phyloP scores from a whole-genome alignment of 2,329 filamentous ascomycete genomes.

The Microsporum canis region DNA sequence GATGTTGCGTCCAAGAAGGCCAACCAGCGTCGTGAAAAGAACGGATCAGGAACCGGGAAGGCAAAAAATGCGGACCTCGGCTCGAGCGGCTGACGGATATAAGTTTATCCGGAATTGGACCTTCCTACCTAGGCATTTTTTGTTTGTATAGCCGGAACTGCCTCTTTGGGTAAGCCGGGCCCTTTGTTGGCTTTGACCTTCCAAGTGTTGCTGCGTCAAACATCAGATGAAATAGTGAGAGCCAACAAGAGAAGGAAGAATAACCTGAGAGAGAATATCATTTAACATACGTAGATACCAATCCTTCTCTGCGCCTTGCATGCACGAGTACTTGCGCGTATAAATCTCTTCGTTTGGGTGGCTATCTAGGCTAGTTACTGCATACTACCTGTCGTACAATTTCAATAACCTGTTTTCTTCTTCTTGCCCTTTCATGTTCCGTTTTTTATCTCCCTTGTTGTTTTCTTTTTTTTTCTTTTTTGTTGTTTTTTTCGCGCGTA shows the following conservation, averaged over 20 bases:
- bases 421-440: neutral
- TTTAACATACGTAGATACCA: no score
- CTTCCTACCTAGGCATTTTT: neutral
- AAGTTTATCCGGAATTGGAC: neutral
- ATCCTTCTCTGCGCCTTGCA: neutral
- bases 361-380: neutral
- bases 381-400: neutral
- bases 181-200: neutral
- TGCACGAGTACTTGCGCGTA: neutral
- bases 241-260: neutral
- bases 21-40: neutral
- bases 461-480: neutral
- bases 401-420: neutral
- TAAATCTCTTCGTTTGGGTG: neutral
- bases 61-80: neutral
- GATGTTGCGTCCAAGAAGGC: neutral
- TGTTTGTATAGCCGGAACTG: neutral
- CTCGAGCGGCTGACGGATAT: neutral
- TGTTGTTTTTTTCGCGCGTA: neutral
- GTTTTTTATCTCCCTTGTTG: neutral
- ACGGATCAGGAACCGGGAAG: neutral
- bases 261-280: no score
- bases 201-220: neutral
- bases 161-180: neutral
- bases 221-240: neutral